Conservation (phyloP, 1,284 basidiomycete species). For the Ganoderma lingzhi region DNA sequence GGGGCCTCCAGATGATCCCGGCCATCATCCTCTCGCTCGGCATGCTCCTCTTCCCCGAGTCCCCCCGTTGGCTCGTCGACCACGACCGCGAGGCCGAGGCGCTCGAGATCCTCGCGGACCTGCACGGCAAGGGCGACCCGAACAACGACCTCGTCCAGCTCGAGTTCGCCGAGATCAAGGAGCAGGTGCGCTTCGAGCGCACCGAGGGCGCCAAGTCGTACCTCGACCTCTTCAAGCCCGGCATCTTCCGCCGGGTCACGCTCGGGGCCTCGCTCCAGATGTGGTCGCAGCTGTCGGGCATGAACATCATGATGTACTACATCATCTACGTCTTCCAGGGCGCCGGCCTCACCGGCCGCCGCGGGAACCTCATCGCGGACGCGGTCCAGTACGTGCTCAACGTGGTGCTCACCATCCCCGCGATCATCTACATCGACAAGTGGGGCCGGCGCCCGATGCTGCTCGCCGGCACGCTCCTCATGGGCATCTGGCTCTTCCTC, state of each 20-base stretch:
- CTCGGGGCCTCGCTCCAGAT: slow-evolving; percentile 54
- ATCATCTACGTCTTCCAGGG: slow-evolving; percentile 82
- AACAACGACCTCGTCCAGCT: slow-evolving; percentile 74
- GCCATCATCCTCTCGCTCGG: slow-evolving; percentile 73
- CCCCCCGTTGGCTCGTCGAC: slow-evolving; percentile 74
- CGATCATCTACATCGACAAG: slow-evolving; percentile 79
- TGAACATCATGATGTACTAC: slow-evolving; percentile 81
- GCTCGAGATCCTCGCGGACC: slow-evolving; percentile 78
- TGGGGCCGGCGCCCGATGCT: slow-evolving; percentile 86
- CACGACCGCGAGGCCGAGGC: slow-evolving; percentile 72
- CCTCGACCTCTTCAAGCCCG: slow-evolving; percentile 65
- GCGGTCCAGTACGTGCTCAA: slow-evolving; percentile 84
- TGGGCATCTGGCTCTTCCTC: slow-evolving; percentile 81
- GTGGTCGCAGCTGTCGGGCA: slow-evolving; percentile 57
- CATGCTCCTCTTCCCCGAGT: slow-evolving; percentile 73
- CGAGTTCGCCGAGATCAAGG: slow-evolving; percentile 83
- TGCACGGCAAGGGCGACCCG: slow-evolving; percentile 78
- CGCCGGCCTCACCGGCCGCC: slow-evolving; percentile 75
- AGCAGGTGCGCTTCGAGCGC: slow-evolving; percentile 76
- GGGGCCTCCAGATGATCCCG: slow-evolving; percentile 82
- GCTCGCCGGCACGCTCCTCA: slow-evolving; percentile 66
- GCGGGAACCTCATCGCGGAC: slow-evolving; percentile 78
- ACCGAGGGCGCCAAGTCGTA: slow-evolving; percentile 78
- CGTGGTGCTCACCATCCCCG: slow-evolving; percentile 74
- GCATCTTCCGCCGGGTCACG: slow-evolving; percentile 52